These are phyloP conservation scores for Holtermanniella nyarrowii DNA, from an alignment of 768 basidiomycete species.

Conservation along the genomic window DNA sequence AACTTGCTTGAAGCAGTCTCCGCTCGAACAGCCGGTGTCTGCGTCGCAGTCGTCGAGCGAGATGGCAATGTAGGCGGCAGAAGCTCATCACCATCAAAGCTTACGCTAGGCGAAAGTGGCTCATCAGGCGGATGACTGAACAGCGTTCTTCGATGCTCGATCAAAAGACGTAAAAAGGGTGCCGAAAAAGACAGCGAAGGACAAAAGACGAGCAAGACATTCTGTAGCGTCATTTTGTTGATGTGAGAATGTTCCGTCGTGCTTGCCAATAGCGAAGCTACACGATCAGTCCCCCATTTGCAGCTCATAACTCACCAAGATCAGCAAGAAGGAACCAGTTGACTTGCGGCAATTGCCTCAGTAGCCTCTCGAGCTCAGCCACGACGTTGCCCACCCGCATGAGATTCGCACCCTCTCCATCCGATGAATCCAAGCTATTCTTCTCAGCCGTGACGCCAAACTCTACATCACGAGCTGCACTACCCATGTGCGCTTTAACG, in stretches of 20 bases:
- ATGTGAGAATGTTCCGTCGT: constrained; percentile 58
- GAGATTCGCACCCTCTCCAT: constrained; percentile 7
- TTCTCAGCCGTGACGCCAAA: constrained; percentile 10
- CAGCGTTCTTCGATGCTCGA: constrained; percentile 19
- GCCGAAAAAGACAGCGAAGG: constrained; percentile 46
- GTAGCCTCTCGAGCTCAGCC: constrained; percentile 53
- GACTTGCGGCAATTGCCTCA: constrained; percentile 61
- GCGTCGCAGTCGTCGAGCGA: not conserved
- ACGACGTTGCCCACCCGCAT: constrained; percentile 47
- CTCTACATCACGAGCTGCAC: constrained; percentile 6
- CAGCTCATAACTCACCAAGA: constrained; percentile 48
- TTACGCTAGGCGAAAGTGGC: constrained; percentile 8
- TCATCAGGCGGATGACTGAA: constrained; percentile 21
- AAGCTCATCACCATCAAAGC: constrained; percentile 23
- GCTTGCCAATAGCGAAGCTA: constrained; percentile 52
- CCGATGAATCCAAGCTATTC: not conserved
- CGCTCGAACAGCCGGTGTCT: not conserved
- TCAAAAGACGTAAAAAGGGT: constrained; percentile 26
- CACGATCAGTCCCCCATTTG: not conserved
- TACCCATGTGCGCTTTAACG: constrained; percentile 1
- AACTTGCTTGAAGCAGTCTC: too few species aligned
- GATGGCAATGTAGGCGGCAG: constrained; percentile 1
- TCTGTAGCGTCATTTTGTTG: constrained; percentile 89
- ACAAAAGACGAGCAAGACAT: constrained; percentile 75
- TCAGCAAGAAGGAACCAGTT: constrained; percentile 77